Evolutionary conservation across 257 asterid genomes (phyloP).

Genomic region (Plantago elongata): DNA sequence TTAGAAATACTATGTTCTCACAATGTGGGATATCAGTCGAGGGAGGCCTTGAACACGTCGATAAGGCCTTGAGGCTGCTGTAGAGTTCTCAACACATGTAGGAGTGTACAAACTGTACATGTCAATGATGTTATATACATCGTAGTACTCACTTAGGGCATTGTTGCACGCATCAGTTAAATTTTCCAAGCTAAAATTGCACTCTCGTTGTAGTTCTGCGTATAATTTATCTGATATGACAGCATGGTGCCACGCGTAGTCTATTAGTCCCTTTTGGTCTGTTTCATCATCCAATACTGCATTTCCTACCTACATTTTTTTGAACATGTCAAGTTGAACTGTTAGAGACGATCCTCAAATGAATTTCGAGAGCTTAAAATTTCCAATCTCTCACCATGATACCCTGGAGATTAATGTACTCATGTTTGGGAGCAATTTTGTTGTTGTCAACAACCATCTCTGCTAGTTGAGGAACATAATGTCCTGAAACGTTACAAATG

Average conservation of each 20-base stretch:
- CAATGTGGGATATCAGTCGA: slow-evolving; percentile 32
- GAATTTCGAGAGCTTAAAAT: no score
- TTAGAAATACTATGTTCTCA: slow-evolving; percentile 15
- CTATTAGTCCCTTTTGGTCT: slow-evolving; percentile 71
- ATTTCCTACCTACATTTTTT: slow-evolving; percentile 61
- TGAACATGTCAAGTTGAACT: no score
- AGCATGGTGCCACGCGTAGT: slow-evolving; percentile 88
- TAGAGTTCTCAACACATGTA: slow-evolving; percentile 30
- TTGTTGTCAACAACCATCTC: slow-evolving; percentile 48
- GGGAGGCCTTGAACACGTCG: slow-evolving; percentile 21
- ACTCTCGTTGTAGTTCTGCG: slow-evolving; percentile 32
- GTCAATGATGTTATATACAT: slow-evolving; percentile 54
- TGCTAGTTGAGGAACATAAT: slow-evolving; percentile 81
- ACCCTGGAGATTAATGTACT: slow-evolving; percentile 60
- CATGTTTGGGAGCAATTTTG: slow-evolving; percentile 23
- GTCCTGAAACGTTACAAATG: slow-evolving; percentile 37
- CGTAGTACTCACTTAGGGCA: slow-evolving; percentile 38
- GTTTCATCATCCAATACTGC: slow-evolving; percentile 67
- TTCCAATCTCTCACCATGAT: slow-evolving; percentile 38
- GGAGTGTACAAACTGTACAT: slow-evolving; percentile 85
- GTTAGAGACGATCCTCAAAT: no score
- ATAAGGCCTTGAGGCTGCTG: slow-evolving; percentile 6
- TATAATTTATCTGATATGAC: slow-evolving; percentile 69
- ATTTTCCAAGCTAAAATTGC: slow-evolving; percentile 45
- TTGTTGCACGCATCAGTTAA: slow-evolving; percentile 26